Base-by-base conservation (phyloP, 192 early-diverging fungal species). In the Phycomyces nitens region DNA sequence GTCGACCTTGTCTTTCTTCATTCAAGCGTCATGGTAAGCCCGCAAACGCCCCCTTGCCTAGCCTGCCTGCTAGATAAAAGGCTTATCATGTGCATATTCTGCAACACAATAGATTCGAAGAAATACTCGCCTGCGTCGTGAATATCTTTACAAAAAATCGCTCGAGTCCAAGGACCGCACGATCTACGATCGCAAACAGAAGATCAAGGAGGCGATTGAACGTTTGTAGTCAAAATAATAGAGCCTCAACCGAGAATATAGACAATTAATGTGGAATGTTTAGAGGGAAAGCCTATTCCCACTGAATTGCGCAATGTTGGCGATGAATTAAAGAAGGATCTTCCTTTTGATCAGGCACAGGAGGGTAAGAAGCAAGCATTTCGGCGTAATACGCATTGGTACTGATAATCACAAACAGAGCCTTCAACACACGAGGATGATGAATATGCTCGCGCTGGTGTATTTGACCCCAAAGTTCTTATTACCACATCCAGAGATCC, bases 401-500 rank as follows among this genome's bases (percentile, higher is more conserved):
- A 27, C 24, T 23, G 20, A 64, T 4, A 47, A 54, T 9, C 8
- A 47, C 21, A 27, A 49, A 44, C 55, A 90, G 84, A 63, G 16
- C 87, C 87, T 8, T 79, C 82, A 6, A 83, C 86, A 10, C 94
- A 96, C 67, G 88, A 94, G 54, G 97, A 99, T 80, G 95, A 99
- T 64, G 97, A 99, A 83, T 99, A 99, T 73, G 86, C 95, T 14
- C 85, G 86, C 18, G 94, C 95, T 15, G 97, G 97, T 49, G 83
- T 91, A 42, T 88, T 80, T 55, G 97, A 99, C 69, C 95, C 97
- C 52, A 99, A 99, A 68, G 85, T 99, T 16, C 75, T 99, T 18
- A 92, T 99, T 58, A 99, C 97, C 21, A 99, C 97, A 7, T 96
- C 94, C 15, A 81, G 95, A 59, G 94, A 97, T 60, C 94, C 97